A percentile compares a stretch with the other conserved stretches of the same genome.
These are phyloP conservation scores for Lipomyces starkeyi DNA, from an alignment of 805 yeast species.

Conservation along the genomic window DNA sequence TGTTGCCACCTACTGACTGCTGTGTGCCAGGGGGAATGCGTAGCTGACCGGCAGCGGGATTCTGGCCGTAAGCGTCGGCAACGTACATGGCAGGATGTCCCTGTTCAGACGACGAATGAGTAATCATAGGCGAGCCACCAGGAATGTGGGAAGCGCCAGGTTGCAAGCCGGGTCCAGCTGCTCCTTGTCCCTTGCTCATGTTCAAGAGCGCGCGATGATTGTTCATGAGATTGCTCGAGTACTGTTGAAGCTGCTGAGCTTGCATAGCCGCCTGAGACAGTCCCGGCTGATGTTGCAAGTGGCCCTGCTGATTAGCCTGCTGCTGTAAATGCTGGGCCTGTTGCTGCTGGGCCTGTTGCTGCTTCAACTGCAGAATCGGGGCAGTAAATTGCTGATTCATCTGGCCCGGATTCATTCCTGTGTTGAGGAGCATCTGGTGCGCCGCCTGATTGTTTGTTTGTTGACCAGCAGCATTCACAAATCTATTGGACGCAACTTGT, in stretches of 20 bases:
- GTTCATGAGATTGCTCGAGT: conserved; percentile 27
- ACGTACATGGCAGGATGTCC: conserved; percentile 32
- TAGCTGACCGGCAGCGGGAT: conserved; percentile 44
- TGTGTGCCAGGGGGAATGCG: conserved; percentile 30
- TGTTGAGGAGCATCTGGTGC: conserved; percentile 40
- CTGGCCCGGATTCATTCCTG: conserved; percentile 36
- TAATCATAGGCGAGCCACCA: conserved; percentile 30
- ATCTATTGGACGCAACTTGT: conserved; percentile 30
- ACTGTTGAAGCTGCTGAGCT: conserved; percentile 38
- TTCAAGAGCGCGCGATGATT: conserved; percentile 32
- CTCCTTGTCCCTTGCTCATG: conserved; percentile 28
- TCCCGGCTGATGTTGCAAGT: conserved; percentile 16
- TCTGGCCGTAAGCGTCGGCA: conserved; percentile 34
- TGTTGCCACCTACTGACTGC: conserved; percentile 33
- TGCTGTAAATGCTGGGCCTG: conserved; percentile 38
- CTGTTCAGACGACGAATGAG: conserved; percentile 28
- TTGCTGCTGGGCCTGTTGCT: conserved; percentile 38
- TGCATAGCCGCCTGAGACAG: conserved; percentile 25
- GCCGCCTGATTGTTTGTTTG: conserved; percentile 23
- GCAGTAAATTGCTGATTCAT: conserved; percentile 33
- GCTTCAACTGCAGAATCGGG: conserved; percentile 41
- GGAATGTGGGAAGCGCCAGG: conserved; percentile 24
- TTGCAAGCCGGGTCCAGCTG: conserved; percentile 12
- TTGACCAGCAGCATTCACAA: conserved; percentile 22
- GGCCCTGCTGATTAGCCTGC: conserved; percentile 43